Evolutionary conservation across 2,329 filamentous ascomycete genomes (phyloP), one percentile per base, ranked within the genome.

Genomic region (Trichoderma citrinoviride): DNA sequence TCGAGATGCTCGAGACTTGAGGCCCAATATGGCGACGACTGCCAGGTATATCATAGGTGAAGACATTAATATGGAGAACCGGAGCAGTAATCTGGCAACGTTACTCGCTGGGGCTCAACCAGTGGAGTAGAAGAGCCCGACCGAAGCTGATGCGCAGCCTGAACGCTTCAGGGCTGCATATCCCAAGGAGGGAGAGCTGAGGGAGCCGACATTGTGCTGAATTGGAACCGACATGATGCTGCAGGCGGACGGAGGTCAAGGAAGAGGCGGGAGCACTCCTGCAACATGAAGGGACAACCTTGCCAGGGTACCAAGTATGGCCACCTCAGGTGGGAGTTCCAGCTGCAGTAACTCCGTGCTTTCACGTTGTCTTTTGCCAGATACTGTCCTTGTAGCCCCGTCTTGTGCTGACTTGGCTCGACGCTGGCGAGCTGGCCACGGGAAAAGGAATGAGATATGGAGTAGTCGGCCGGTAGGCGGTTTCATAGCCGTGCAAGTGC

Each of bases 101-200:
- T 62, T 54, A 54, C 58, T 54, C 58, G 49, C 58, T 54, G 27
- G 41, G 53, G 27, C 49, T 54, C 49, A 8, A 10, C 40, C 40
- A 14, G 49, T 62, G 58, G 58, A 54, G 58, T 25, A 37, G 7
- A 54, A 29, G 58, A 62, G 58, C 58, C 58, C 58, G 49, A 62
- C 58, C 40, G 49, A 64, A 57, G 41, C 52, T 64, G 61, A 33
- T 50, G 52, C 44, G 29, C 61, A 58, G 53, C 61, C 58, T 54
- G 37, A 62, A 62, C 12, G 14, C 41, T 21, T 27, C 12, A 29
- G 21, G 43, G 61, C 29, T 56, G 43, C 46, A 52, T 21, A 50
- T 43, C 21, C 29, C 37, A 50, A 44, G 44, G 52, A 50, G 52
- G 21, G 40, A 62, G 37, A 62, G 49, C 40, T 54, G 58, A 53